Conservation (phyloP, 2,329 filamentous ascomycete species). For the Ceratocystis papillata region DNA sequence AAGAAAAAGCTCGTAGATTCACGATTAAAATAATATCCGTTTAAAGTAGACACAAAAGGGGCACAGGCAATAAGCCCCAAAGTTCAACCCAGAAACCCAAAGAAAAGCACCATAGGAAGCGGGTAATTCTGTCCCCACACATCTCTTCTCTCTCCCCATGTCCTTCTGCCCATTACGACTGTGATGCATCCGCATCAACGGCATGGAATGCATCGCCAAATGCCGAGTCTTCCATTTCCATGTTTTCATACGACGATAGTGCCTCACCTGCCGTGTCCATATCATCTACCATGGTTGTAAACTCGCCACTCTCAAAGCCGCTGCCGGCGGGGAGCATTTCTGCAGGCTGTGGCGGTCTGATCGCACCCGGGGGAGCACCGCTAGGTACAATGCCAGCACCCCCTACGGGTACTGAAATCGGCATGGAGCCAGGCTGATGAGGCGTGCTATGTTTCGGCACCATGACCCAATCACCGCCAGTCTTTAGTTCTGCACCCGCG, state of each 20-base stretch:
- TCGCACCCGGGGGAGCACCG: neutral
- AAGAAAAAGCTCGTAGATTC: too few relatives aligned
- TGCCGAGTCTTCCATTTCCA: slow-evolving; percentile 67
- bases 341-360: neutral
- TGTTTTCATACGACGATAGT: slow-evolving; percentile 51
- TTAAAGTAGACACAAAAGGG: neutral
- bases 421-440: neutral
- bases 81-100: too few relatives aligned
- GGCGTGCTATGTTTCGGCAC: slow-evolving; percentile 51
- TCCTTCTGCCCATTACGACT: slow-evolving; percentile 32
- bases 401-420: slow-evolving; percentile 13
- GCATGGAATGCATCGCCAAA: slow-evolving; percentile 76
- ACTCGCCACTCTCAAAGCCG: slow-evolving; percentile 48
- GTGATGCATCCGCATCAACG: slow-evolving; percentile 34
- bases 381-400: slow-evolving; percentile 29
- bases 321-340: slow-evolving; percentile 21
- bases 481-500: slow-evolving; percentile 31
- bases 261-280: slow-evolving; percentile 63
- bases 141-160: neutral
- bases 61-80: neutral
- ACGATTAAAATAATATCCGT: too few relatives aligned
- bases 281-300: slow-evolving; percentile 53
- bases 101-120: too few relatives aligned
- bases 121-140: too few relatives aligned
- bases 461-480: slow-evolving; percentile 63